Evolutionary conservation across 1,284 basidiomycete genomes (phyloP), one percentile per base, ranked within the genome.

Genomic region (Paramarasmius palmivorus): DNA sequence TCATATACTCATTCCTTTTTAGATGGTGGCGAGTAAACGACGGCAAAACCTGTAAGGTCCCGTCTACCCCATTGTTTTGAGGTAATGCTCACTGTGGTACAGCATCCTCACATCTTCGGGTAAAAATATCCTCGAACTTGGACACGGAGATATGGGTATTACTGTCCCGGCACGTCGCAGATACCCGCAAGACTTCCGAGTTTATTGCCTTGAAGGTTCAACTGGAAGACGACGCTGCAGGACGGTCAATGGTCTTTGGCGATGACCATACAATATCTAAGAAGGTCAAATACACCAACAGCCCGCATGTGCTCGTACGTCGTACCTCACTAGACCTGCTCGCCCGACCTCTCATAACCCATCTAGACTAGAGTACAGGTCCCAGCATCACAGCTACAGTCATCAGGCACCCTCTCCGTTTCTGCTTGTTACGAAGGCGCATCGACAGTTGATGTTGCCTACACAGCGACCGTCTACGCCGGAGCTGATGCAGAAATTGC

Each of bases 191-290:
- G 39, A 76, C 73, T 1, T 68, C 79, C 1, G 84, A 93, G 57
- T 95, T 86, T 63, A 87, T 94, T 36, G 83, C 92, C 1, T 62
- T 96, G 15, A 83, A 85, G 47, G 83, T 80, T 4, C 70, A 78
- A 53, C 57, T 74, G 1, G 77, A 86, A 55, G 76, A 79, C 29
- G 52, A 52, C n/a, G 56, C 54, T n/a, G 57, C 59, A 29, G 63
- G 53, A 32, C 42, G 32, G 17, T 49, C 59, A 15, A 58, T 53
- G 34, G 38, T 58, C 12, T 51, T 29, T 32, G 25, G 59, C 20
- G 68, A 67, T 57, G 61, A 65, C 32, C 61, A 67, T 10, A 61
- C 55, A 23, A 58, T 71, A n/a, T 68, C 72, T 17, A 57, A 71
- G 3, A 75, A 72, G 66, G 77, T 76, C n/a, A 74, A 77, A 3